Evolutionary conservation across 306 rosid genomes (phyloP).

Genomic region (Rosa chinensis): DNA sequence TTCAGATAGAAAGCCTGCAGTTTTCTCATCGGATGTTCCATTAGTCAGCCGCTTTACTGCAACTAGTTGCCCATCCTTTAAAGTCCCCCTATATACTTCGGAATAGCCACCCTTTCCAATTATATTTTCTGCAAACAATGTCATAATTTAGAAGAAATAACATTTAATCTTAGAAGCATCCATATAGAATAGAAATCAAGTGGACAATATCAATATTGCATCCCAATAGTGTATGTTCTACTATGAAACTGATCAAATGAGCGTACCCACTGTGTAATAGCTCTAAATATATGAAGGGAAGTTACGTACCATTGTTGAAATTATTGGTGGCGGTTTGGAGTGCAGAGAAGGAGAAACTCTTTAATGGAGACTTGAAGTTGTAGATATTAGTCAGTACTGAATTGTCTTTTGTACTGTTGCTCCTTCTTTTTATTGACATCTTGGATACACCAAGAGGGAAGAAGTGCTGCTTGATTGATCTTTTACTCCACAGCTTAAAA

Average conservation of each 20-base stretch:
- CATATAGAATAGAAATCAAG: background rate
- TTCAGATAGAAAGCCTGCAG: slow-evolving; percentile 65
- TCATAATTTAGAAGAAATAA: slow-evolving; percentile 18
- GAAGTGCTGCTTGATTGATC: slow-evolving; percentile 45
- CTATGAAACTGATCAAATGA: background rate
- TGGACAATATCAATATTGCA: background rate
- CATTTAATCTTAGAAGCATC: background rate
- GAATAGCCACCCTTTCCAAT: slow-evolving; percentile 85
- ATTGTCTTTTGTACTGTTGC: slow-evolving; percentile 50
- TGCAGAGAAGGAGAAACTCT: slow-evolving; percentile 48
- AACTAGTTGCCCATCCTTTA: slow-evolving; percentile 60
- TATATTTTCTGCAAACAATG: slow-evolving; percentile 44
- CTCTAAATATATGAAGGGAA: background rate
- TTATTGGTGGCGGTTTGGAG: slow-evolving; percentile 59
- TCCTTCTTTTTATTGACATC: slow-evolving; percentile 46
- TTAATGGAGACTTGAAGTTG: slow-evolving; percentile 50
- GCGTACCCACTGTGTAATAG: background rate
- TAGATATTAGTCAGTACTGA: slow-evolving; percentile 26
- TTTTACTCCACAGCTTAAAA: slow-evolving; percentile 45
- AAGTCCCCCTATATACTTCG: slow-evolving; percentile 66
- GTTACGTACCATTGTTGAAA: slow-evolving; percentile 56
- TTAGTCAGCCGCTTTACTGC: slow-evolving; percentile 63
- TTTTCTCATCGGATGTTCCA: slow-evolving; percentile 59
- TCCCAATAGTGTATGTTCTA: background rate
- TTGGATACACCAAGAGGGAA: slow-evolving; percentile 52